Percentiles rank a stretch among this genome's conserved stretches.
phyloP scores from a whole-genome alignment of 2,329 filamentous ascomycete species.

The Thelonectria discophora region DNA sequence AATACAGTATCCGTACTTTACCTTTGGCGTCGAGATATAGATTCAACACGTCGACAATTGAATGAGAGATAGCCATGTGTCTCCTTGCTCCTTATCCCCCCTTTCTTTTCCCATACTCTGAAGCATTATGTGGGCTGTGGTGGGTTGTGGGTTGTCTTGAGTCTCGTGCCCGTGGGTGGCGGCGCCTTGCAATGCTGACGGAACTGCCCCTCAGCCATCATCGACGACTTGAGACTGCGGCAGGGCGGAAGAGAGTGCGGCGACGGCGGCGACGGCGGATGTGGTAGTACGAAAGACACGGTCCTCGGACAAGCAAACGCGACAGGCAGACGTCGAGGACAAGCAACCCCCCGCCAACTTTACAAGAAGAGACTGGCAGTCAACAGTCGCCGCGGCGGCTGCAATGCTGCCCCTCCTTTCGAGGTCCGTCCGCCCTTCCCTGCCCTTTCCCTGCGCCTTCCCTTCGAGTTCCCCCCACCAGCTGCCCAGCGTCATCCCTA shows the following conservation, averaged over 20 bases:
- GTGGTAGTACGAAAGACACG: neutral
- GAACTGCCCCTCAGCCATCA: constrained; percentile 7
- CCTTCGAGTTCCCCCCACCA: constrained; percentile 1
- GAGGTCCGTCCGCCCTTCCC: constrained; percentile 10
- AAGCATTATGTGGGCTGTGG: constrained; percentile 16
- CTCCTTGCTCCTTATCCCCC: constrained; percentile 3
- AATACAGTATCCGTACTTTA: neutral
- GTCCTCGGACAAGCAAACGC: constrained; percentile 18
- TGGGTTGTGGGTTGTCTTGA: constrained; percentile 16
- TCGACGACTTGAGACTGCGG: neutral
- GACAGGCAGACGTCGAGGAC: neutral
- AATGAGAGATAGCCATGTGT: neutral
- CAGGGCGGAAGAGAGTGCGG: neutral
- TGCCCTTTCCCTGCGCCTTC: neutral
- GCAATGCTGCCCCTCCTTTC: constrained; percentile 20
- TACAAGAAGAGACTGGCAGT: constrained; percentile 1
- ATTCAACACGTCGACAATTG: neutral
- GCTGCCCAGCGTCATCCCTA: neutral
- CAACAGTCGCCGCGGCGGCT: constrained; percentile 1
- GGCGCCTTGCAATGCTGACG: constrained; percentile 20
- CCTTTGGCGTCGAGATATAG: neutral
- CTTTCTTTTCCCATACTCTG: neutral
- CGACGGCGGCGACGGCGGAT: constrained; percentile 6
- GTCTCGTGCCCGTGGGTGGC: constrained; percentile 14
- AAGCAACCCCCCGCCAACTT: neutral